Evolutionary conservation across 2,329 filamentous ascomycete species (phyloP).

Genomic region (Grosmannia penicillata): DNA sequence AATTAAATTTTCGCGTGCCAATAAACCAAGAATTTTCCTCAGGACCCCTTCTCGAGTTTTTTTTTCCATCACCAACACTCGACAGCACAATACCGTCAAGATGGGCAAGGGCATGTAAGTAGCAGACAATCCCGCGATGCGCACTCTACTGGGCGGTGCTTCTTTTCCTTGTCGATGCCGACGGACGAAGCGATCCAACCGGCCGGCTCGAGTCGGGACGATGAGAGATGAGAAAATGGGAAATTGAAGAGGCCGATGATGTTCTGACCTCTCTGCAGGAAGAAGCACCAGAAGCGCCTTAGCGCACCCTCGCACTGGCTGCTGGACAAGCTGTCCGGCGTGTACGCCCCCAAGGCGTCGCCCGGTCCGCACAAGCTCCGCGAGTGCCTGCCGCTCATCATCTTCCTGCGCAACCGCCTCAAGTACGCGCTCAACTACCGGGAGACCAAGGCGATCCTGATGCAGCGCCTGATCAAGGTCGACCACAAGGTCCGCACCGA

Average conservation of each 20-base stretch:
- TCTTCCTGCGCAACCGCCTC: conserved; percentile 92
- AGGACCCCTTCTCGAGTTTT: conserved; percentile 3
- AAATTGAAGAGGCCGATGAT: background rate
- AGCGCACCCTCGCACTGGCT: conserved; percentile 99
- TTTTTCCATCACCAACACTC: conserved; percentile 18
- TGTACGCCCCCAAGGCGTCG: conserved; percentile 58
- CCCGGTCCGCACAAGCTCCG: conserved; percentile 97
- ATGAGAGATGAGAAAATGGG: background rate
- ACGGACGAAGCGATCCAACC: background rate
- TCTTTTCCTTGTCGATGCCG: background rate
- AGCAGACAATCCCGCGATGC: background rate
- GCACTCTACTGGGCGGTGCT: background rate
- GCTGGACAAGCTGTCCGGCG: conserved; percentile 96
- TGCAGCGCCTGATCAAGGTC: conserved; percentile 99
- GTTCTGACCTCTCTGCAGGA: conserved; percentile 35
- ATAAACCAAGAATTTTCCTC: conserved; percentile 4
- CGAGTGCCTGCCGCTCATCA: conserved; percentile 96
- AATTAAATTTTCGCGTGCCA: conserved; percentile 1
- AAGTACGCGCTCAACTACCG: conserved; percentile 99
- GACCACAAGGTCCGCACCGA: conserved; percentile 99
- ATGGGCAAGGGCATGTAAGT: conserved; percentile 41
- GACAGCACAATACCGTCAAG: conserved; percentile 22
- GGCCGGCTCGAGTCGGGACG: too few relatives aligned
- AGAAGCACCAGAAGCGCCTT: conserved; percentile 99
- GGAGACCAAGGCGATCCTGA: conserved; percentile 94